Evolutionary conservation across 306 rosid species (phyloP), one percentile per base, ranked within the genome.

Genomic region (Herpetospermum pedunculosum): DNA sequence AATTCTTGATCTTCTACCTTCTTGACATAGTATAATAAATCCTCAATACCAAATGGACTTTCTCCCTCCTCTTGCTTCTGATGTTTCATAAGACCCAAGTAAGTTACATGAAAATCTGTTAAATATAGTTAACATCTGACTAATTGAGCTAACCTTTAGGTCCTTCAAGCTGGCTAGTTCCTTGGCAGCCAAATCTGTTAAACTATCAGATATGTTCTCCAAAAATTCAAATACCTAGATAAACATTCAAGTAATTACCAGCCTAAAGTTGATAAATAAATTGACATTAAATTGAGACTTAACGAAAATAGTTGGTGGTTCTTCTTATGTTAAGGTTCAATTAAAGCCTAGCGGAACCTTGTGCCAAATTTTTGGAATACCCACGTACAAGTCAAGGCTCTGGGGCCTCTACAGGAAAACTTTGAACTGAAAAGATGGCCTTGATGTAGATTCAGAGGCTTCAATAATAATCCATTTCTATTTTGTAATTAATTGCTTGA

Each of bases 31-130:
- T 89, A 94, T 25, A 78, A 83, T 63, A 94, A 78, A 81, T 94
- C 99, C 84, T 91, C 97, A 49, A 84, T 81, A 82, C 96, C 99
- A 79, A 94, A 94, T 40, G 97, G 87, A 81, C 77, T 59, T 12
- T 89, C 97, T 34, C 99, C 99, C 87, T 94, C 97, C 85, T 88
- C 97, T 78, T 84, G 86, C 70, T 71, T 94, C 99, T 94, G 91
- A 83, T 67, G 68, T 70, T 77, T 54, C 77, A 77, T n/a, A 54
- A 80, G 77, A 83, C 44, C 54, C 76, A 44, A 67, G 73, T 68
- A 81, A 71, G 74, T 85, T 80, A 35, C 53, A 73, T 58, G 76
- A 54, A 77, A 78, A 79, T 68, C 59, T 52, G 65, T 53, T 81
- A 18, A n/a, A n/a, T n/a, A n/a, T n/a, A n/a, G n/a, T n/a, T n/a